Base-by-base conservation (phyloP, 2,329 filamentous ascomycete species). In the Lecanicillium sp. region DNA sequence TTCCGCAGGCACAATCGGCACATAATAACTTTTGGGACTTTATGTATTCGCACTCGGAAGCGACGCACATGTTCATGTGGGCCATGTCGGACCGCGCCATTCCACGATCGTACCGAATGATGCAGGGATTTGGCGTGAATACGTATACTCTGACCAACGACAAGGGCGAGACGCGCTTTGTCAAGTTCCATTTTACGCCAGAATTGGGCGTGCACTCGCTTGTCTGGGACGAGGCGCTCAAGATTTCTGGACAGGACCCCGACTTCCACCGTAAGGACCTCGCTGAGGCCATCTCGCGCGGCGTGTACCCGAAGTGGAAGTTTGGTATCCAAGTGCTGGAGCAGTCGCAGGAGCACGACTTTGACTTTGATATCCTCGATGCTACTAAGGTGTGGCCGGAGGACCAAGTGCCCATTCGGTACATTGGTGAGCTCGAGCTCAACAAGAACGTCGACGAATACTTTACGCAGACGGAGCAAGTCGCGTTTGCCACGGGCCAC, bases 311-410 rank as follows among this genome's bases (percentile, higher is more conserved):
- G 8, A 83, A 79, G 52, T 92, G 84, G 84, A 82, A 83, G 52
- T 86, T 92, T 43, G 84, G 83, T 31, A 79, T 94, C n/a, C 87
- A 94, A 53, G 69, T 80, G 4, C 74, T 92, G 17, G 74, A 81
- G 0, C 85, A 90, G 46, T 71, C 70, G 8, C 72, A 79, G 35
- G 76, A 86, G 54, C 69, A 90, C 45, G 76, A 85, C 13, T 94
- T 90, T 44, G 86, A 90, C 6, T 90, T 92, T 44, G 87, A 92
- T 51, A 81, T 90, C 20, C 73, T 94, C 2, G 87, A 94, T 48
- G 81, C 86, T 1, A 94, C 87, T 28, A 92, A 94, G 64, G 60
- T 90, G 18, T 92, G 86, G 85, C 87, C 86, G 0, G 84, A 92
- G 54, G 82, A 90, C 11, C 61, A 79, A 0, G 66, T 88, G 0